phyloP scores from a whole-genome alignment of 768 basidiomycete genomes.

The Podaxis pistillaris region DNA sequence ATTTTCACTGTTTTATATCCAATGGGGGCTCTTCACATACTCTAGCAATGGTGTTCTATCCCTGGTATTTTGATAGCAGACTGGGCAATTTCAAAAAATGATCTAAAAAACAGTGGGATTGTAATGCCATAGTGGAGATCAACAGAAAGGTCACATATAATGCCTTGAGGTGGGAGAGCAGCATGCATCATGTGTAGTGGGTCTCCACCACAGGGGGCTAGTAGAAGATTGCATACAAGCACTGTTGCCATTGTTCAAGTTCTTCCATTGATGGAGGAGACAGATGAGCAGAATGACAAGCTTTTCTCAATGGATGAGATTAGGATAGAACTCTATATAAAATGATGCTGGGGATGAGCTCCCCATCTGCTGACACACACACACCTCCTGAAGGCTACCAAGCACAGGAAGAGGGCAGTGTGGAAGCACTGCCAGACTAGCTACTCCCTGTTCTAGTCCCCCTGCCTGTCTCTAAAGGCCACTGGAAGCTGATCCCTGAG shows the following conservation, averaged over 20 bases:
- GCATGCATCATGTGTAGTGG: slow-evolving; percentile 93
- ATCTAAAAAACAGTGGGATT: slow-evolving; percentile 58
- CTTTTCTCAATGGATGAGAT: slow-evolving; percentile 84
- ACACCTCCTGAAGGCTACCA: too few relatives aligned
- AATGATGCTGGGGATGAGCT: too few relatives aligned
- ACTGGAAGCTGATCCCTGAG: too few relatives aligned
- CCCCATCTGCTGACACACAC: too few relatives aligned
- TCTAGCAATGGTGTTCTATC: too few relatives aligned
- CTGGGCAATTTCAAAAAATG: slow-evolving; percentile 39
- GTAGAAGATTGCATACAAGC: slow-evolving; percentile 88
- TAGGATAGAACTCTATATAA: slow-evolving; percentile 43
- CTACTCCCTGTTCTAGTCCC: too few relatives aligned
- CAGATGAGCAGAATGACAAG: slow-evolving; percentile 53
- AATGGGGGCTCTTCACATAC: too few relatives aligned
- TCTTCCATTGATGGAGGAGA: slow-evolving; percentile 74
- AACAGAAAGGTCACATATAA: slow-evolving; percentile 80
- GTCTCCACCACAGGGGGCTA: slow-evolving; percentile 86
- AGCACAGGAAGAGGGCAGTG: too few relatives aligned
- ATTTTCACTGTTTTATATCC: too few relatives aligned
- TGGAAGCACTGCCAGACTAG: too few relatives aligned
- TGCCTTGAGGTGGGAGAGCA: slow-evolving; percentile 82
- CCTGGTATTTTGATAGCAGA: too few relatives aligned
- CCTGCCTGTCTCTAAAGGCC: too few relatives aligned
- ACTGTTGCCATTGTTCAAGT: slow-evolving; percentile 81
- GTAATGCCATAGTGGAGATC: slow-evolving; percentile 79